Conservation (phyloP, 2,329 filamentous ascomycete genomes). For the Aspergillus sp. region DNA sequence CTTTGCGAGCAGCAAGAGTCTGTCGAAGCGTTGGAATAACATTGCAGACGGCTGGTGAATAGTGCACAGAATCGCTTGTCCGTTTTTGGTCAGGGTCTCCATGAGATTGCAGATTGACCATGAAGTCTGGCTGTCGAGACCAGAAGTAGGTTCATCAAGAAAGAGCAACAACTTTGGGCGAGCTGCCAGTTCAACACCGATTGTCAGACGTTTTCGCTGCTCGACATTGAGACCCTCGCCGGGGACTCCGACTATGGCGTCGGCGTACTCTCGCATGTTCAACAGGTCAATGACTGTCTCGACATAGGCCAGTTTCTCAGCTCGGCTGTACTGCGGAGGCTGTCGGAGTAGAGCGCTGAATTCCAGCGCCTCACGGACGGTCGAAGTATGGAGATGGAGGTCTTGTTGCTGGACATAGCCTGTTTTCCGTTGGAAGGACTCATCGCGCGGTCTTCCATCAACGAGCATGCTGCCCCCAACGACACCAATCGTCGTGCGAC, state of each 20-base stretch:
- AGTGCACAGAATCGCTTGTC: constrained; percentile 86
- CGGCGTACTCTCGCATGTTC: constrained; percentile 84
- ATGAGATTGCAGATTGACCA: constrained; percentile 85
- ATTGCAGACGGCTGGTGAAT: constrained; percentile 92
- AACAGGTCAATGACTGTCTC: constrained; percentile 84
- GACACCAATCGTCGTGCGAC: constrained; percentile 80
- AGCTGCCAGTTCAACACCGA: constrained; percentile 88
- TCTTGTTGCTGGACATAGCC: constrained; percentile 78
- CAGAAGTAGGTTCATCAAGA: constrained; percentile 81
- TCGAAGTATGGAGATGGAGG: constrained; percentile 78
- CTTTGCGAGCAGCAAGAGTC: constrained; percentile 60
- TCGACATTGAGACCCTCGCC: constrained; percentile 70
- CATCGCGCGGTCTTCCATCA: constrained; percentile 67
- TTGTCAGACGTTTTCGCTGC: constrained; percentile 73
- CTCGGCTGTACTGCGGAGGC: constrained; percentile 65
- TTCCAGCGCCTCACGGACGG: constrained; percentile 80
- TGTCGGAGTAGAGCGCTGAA: constrained; percentile 86
- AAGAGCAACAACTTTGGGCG: constrained; percentile 85
- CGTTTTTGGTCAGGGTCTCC: constrained; percentile 80
- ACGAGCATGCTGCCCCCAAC: constrained; percentile 83
- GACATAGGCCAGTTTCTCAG: constrained; percentile 81
- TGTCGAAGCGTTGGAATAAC: constrained; percentile 79
- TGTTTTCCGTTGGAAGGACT: constrained; percentile 34
- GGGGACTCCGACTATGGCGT: constrained; percentile 82
- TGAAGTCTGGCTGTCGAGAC: constrained; percentile 85